Percentiles rank a stretch among this genome's conserved stretches.
Evolutionary conservation across 1,284 basidiomycete genomes (phyloP).

Genomic region (Fomitiporia mediterranea): DNA sequence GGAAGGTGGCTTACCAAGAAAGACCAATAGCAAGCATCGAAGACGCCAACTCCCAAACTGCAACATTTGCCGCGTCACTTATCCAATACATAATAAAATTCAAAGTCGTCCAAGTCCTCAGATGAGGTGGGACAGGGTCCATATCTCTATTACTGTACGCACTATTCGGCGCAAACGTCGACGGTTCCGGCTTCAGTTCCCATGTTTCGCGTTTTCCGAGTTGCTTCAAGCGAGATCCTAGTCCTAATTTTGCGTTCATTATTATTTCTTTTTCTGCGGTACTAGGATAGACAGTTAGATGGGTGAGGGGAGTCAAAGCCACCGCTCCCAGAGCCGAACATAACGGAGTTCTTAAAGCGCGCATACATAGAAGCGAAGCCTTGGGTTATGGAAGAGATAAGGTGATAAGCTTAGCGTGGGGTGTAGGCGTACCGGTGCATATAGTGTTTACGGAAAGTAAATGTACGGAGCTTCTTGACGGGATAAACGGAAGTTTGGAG

Average conservation of each 20-base stretch:
- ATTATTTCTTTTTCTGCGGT: too few species aligned
- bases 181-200: constrained; percentile 43
- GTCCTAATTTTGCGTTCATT: too few species aligned
- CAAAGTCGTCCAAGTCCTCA: constrained; percentile 58
- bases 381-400: neutral
- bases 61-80: constrained; percentile 51
- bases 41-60: constrained; percentile 45
- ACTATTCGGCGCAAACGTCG: constrained; percentile 47
- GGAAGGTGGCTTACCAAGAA: constrained; percentile 43
- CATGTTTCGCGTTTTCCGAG: constrained; percentile 30
- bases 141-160: constrained; percentile 72
- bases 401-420: neutral
- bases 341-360: neutral
- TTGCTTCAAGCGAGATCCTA: neutral
- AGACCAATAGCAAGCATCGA: constrained; percentile 64
- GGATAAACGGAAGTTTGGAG: too few species aligned
- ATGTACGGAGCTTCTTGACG: too few species aligned
- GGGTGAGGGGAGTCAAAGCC: too few species aligned
- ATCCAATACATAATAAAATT: constrained; percentile 65
- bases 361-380: neutral
- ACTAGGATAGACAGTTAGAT: too few species aligned
- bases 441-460: too few species aligned
- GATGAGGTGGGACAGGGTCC: constrained; percentile 59
- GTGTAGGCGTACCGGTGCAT: too few species aligned
- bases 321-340: too few species aligned